Percentiles rank a stretch among this genome's conserved stretches.
phyloP scores from a whole-genome alignment of 805 yeast species.

The Saccharomycopsis malanga region DNA sequence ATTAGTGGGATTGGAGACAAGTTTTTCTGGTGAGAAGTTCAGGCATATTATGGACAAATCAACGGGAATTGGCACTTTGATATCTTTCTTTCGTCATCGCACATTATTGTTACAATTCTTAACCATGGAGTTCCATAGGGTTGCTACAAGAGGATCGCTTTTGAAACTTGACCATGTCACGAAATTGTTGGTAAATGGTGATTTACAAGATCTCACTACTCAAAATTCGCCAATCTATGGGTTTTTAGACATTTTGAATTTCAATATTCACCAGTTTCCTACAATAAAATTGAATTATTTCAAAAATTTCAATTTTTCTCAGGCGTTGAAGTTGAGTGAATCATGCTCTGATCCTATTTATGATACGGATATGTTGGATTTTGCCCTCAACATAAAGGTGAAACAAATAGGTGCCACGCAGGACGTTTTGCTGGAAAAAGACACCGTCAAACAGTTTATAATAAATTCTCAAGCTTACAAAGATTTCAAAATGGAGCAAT shows the following conservation, averaged over 20 bases:
- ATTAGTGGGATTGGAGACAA: constrained; percentile 5
- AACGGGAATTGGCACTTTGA: constrained; percentile 42
- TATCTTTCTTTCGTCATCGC: constrained; percentile 56
- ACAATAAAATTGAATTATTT: too few relatives aligned
- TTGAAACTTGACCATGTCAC: constrained; percentile 48
- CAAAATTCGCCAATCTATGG: constrained; percentile 64
- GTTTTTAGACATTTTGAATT: constrained; percentile 65
- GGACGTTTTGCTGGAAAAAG: constrained; percentile 25
- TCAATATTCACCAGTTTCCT: constrained; percentile 35
- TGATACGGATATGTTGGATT: constrained; percentile 2
- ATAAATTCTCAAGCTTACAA: constrained; percentile 40
- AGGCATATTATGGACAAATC: constrained; percentile 1
- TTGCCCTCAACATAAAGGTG: constrained; percentile 8
- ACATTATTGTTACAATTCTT: constrained; percentile 55
- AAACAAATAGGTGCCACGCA: neutral
- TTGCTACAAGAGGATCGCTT: constrained; percentile 39
- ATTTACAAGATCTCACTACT: constrained; percentile 33
- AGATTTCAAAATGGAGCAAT: constrained; percentile 45
- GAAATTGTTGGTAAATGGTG: constrained; percentile 43
- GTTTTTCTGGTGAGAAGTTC: constrained; percentile 5
- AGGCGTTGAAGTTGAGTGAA: too few relatives aligned
- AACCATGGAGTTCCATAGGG: constrained; percentile 64
- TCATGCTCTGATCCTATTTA: constrained; percentile 3
- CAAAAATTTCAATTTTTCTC: too few relatives aligned
- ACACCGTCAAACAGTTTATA: constrained; percentile 31